phyloP scores from a whole-genome alignment of 1,284 basidiomycete genomes.

The Cystobasidium sp. region DNA sequence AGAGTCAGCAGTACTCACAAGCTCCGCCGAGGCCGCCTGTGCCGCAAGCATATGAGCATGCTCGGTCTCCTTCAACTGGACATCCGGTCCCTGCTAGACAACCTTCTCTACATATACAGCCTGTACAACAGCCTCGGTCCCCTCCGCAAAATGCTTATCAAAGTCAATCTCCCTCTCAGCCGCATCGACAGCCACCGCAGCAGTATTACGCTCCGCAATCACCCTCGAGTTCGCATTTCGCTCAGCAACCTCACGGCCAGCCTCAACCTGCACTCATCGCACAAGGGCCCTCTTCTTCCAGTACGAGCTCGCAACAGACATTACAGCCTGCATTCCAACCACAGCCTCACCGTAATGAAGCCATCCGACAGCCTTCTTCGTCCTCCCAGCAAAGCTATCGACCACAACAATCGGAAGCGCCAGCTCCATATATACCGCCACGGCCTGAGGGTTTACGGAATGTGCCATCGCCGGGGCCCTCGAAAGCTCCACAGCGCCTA shows the following conservation, averaged over 20 bases:
- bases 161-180: not conserved
- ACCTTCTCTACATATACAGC: slow-evolving; percentile 24
- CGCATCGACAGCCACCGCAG: slow-evolving; percentile 13
- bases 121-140: not conserved
- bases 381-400: not conserved
- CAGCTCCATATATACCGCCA: slow-evolving; percentile 17
- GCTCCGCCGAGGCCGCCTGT: slow-evolving; percentile 9
- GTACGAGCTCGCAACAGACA: not conserved
- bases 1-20: slow-evolving; percentile 22
- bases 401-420: not conserved
- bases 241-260: not conserved
- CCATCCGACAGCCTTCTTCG: not conserved
- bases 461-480: slow-evolving; percentile 41
- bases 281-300: not conserved
- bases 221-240: not conserved
- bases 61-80: slow-evolving; percentile 50
- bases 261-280: not conserved
- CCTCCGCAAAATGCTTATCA: not conserved
- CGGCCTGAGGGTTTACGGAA: slow-evolving; percentile 14
- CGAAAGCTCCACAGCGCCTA: slow-evolving; percentile 32
- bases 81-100: slow-evolving; percentile 49
- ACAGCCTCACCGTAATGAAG: not conserved
- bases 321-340: slow-evolving; percentile 5
- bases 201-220: slow-evolving; percentile 3
- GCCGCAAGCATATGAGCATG: slow-evolving; percentile 50